Conservation (phyloP, 164 flowering plant genomes). For the Sextonia rubra region DNA sequence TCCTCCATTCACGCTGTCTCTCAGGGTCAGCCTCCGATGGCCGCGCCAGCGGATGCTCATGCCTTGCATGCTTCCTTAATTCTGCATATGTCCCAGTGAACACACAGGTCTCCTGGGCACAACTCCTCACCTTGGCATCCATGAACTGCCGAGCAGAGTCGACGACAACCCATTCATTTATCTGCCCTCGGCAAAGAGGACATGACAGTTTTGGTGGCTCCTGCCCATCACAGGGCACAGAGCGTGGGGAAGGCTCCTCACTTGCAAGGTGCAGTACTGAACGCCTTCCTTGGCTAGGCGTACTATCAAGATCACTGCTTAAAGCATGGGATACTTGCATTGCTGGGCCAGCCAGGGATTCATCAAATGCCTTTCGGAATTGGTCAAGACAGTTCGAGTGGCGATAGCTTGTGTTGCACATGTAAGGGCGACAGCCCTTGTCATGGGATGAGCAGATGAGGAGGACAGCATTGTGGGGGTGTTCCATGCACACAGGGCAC, state of each 20-base stretch:
- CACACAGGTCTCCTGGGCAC: slow-evolving; percentile 72
- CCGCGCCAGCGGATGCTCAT: slow-evolving; percentile 62
- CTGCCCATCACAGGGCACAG: slow-evolving; percentile 26
- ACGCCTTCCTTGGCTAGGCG: slow-evolving; percentile 15
- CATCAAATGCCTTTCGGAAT: slow-evolving; percentile 53
- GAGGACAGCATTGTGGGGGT: slow-evolving; percentile 90
- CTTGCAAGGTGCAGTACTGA: slow-evolving; percentile 21
- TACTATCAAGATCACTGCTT: not conserved
- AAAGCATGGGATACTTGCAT: slow-evolving; percentile 18
- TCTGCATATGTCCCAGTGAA: slow-evolving; percentile 71
- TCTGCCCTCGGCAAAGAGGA: slow-evolving; percentile 80
- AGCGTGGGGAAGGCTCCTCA: not conserved
- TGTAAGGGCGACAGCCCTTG: slow-evolving; percentile 88
- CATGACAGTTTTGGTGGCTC: slow-evolving; percentile 43
- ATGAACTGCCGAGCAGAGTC: slow-evolving; percentile 75
- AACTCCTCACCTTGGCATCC: slow-evolving; percentile 72
- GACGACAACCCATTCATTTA: slow-evolving; percentile 63
- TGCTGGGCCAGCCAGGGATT: slow-evolving; percentile 20
- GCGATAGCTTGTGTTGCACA: slow-evolving; percentile 92
- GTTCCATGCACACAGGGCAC: slow-evolving; percentile 98
- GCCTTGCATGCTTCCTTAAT: slow-evolving; percentile 83
- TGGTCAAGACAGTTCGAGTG: slow-evolving; percentile 93
- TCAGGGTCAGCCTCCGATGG: slow-evolving; percentile 80
- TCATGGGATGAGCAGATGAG: slow-evolving; percentile 73
- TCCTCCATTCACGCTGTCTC: slow-evolving; percentile 71